Evolutionary conservation across 2,329 filamentous ascomycete species (phyloP).

Genomic region (Talaromyces verruculosus): DNA sequence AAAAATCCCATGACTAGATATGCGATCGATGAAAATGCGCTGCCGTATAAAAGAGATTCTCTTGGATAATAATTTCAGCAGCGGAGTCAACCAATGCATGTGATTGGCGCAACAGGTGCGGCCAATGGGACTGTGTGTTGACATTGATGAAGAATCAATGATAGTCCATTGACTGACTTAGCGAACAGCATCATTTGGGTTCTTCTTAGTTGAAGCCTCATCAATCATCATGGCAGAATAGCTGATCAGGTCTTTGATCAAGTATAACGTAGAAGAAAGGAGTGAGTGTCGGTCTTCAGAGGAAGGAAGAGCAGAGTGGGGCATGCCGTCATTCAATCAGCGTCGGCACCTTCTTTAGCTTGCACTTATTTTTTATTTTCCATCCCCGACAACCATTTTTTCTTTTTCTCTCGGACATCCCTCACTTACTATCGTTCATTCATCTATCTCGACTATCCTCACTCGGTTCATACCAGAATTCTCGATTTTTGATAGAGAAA

Average conservation of each 20-base stretch:
- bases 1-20: neutral
- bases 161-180: neutral
- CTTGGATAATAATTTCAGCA: conserved; percentile 7
- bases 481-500: neutral
- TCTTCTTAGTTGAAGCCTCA: neutral
- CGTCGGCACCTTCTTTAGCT: conserved; percentile 1
- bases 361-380: neutral
- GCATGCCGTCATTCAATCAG: conserved; percentile 16
- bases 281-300: no score
- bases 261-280: neutral
- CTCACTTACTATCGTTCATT: neutral
- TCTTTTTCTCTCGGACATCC: neutral
- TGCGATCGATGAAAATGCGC: neutral
- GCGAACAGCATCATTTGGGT: neutral
- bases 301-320: neutral
- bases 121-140: neutral
- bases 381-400: conserved; percentile 6
- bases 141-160: neutral
- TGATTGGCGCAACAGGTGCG: neutral
- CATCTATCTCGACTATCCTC: neutral
- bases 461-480: no score
- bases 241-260: neutral
- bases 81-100: conserved; percentile 9
- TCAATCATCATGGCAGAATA: neutral
- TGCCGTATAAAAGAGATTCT: neutral